Conservation (phyloP, 2,329 filamentous ascomycete genomes). For the Ophiostoma sp. region DNA sequence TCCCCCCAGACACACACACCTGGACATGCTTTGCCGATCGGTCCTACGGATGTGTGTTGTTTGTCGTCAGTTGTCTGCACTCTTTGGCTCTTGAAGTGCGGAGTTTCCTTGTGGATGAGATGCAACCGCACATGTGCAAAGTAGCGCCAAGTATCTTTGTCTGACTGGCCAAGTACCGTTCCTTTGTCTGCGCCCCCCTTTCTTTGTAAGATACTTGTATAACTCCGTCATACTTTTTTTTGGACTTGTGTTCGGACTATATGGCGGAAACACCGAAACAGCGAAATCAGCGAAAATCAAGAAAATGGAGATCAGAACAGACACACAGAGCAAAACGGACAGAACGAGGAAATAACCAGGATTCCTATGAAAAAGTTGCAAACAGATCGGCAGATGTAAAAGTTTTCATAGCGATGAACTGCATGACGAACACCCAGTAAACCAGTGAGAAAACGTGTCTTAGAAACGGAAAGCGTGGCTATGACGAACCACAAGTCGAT, state of each 20-base stretch:
- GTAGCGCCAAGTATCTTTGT: conserved; percentile 13
- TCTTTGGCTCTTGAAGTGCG: background rate
- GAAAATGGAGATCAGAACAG: background rate
- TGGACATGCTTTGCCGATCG: conserved; percentile 3
- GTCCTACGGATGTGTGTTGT: background rate
- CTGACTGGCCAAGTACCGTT: background rate
- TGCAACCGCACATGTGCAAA: conserved; percentile 4
- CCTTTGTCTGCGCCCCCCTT: background rate
- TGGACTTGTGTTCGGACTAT: background rate
- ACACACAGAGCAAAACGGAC: background rate
- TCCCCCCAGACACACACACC: background rate
- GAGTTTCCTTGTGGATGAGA: background rate
- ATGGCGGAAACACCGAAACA: conserved; percentile 12
- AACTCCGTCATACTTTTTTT: background rate
- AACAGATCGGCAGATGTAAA: background rate
- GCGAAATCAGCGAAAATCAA: background rate
- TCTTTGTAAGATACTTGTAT: background rate
- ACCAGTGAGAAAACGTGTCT: background rate
- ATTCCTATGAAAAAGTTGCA: background rate
- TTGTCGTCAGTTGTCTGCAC: background rate
- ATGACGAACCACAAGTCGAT: conserved; percentile 4
- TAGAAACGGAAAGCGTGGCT: background rate
- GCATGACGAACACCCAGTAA: background rate
- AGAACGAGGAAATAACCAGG: background rate
- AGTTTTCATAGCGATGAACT: background rate